Base-by-base conservation (phyloP, 2,329 filamentous ascomycete species). In the Bipolaris gigantea region DNA sequence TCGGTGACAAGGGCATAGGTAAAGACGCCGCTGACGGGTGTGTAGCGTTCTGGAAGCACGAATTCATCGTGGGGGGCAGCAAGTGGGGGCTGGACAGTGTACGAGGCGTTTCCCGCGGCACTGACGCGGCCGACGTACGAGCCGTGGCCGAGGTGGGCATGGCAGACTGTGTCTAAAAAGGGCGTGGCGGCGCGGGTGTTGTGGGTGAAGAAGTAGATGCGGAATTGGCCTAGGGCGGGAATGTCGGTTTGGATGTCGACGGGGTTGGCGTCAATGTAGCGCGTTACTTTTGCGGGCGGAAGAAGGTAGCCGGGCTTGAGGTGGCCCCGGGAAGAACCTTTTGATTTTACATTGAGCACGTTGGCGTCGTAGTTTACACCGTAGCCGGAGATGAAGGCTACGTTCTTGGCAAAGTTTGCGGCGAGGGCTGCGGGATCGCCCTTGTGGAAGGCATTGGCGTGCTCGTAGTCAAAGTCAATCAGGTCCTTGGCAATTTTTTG, bases 211-310 rank as follows among this genome's bases (percentile, higher is more conserved):
- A 92, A 81, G 71, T 89, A 91, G 41, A 91, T 82, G 44, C 87
- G 83, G 77, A 92, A 92, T 66, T 92, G 89, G 23, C 89, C 86
- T 5, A 92, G 77, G 73, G 90, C 83, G 1, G 89, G 89, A 40
- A 92, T 89, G 65, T 92, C 89, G 5, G 90, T 83, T 69, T 92
- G 88, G 25, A 92, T 77, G 62, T 92, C 86, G 38, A 92, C 84
- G 0, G 89, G 89, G 64, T 92, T 92, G 3, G 88, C 86, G 72
- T 92, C 89, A 47, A 91, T 83, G 67, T 88, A 91, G 25, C 89
- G 82, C 0, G 87, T 89, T 16, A 87, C 88, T 72, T 85, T 88
- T 36, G 86, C 86, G 2, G 89, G 89, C 3, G 85, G 82, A 23
- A 89, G 77, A 19, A 84, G 66, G 50, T 66, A 76, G 4, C 76